Percentiles rank a stretch among this genome's conserved stretches.
phyloP scores from a whole-genome alignment of 1,284 basidiomycete species.

The Ceratobasidium sp. region DNA sequence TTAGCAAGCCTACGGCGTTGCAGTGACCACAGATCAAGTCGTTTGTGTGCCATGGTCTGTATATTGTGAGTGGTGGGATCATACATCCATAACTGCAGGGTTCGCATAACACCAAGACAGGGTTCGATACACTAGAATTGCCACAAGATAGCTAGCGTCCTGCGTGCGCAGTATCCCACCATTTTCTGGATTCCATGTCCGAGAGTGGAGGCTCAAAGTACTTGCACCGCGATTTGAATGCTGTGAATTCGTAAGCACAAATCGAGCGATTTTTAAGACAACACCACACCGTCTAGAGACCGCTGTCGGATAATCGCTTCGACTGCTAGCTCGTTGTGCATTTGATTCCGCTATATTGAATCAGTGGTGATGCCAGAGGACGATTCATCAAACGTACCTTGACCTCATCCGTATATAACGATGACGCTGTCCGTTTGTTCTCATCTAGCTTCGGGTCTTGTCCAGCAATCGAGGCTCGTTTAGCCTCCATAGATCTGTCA shows the following conservation, averaged over 20 bases:
- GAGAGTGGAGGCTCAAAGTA: constrained; percentile 76
- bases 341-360: constrained; percentile 68
- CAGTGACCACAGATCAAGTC: too few species aligned
- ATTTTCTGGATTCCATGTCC: constrained; percentile 66
- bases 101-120: too few species aligned
- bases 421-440: constrained; percentile 56
- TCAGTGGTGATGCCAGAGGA: background rate
- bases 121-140: too few species aligned
- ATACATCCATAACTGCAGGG: too few species aligned
- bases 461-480: constrained; percentile 53
- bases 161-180: constrained; percentile 65
- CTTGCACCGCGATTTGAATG: constrained; percentile 81
- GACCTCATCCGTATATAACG: constrained; percentile 73
- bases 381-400: constrained; percentile 60
- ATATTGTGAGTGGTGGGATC: too few species aligned
- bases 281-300: constrained; percentile 74
- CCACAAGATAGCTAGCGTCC: constrained; percentile 32
- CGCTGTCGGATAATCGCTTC: constrained; percentile 82
- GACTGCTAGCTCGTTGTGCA: constrained; percentile 79
- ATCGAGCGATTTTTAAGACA: background rate
- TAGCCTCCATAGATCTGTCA: constrained; percentile 68
- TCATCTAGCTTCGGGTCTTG: constrained; percentile 42
- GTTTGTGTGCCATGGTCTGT: too few species aligned
- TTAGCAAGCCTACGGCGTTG: too few species aligned
- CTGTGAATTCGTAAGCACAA: constrained; percentile 52